Conservation (phyloP, 768 basidiomycete genomes). For the Boletus coccyginus region DNA sequence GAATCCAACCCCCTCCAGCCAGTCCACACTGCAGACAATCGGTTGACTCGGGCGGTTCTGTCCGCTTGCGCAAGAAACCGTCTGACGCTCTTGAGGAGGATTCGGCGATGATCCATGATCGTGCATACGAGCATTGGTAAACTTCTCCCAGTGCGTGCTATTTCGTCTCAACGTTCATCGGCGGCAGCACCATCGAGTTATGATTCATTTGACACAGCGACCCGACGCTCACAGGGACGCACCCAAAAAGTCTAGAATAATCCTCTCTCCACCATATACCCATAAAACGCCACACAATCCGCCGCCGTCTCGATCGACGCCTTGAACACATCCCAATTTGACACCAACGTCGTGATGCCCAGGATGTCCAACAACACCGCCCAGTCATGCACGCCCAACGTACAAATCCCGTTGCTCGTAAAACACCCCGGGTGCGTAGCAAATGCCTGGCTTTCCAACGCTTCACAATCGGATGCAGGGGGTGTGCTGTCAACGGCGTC, state of each 20-base stretch:
- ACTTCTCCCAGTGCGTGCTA: no score
- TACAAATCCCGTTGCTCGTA: slow-evolving; percentile 41
- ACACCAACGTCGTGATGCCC: slow-evolving; percentile 9
- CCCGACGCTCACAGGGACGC: no score
- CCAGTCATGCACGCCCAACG: slow-evolving; percentile 36
- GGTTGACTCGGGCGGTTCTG: no score
- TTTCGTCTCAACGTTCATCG: no score
- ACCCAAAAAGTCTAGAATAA: slow-evolving; percentile 2
- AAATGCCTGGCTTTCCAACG: slow-evolving; percentile 38
- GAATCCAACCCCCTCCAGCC: no score
- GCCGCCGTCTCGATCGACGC: slow-evolving; percentile 2
- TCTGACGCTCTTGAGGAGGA: no score
- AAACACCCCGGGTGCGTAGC: slow-evolving; percentile 43
- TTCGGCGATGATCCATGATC: no score
- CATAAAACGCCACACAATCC: slow-evolving; percentile 13
- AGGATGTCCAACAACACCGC: slow-evolving; percentile 35
- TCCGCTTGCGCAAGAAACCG: no score
- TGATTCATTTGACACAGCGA: no score
- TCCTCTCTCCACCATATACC: slow-evolving; percentile 8
- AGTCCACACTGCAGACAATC: no score
- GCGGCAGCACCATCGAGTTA: no score
- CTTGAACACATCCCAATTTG: slow-evolving; percentile 17
- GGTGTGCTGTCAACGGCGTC: slow-evolving; percentile 27
- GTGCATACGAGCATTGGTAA: no score
- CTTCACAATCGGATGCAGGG: slow-evolving; percentile 25